Evolutionary conservation across 495 filamentous ascomycete species (phyloP).

Genomic region (Xylaria flabelliformis): DNA sequence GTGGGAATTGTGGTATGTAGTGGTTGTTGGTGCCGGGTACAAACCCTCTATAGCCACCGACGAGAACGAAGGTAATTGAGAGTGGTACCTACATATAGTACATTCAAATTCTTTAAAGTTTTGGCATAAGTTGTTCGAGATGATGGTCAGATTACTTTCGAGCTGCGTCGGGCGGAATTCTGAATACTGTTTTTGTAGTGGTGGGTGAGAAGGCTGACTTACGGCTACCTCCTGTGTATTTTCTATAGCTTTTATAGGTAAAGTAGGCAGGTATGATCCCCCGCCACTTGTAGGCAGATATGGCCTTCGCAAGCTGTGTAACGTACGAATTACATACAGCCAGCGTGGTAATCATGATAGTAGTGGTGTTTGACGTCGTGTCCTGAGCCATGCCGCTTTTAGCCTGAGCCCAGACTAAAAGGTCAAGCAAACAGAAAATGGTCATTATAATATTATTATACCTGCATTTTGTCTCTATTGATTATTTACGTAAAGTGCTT

Average conservation of each 20-base stretch:
- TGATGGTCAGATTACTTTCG: neutral
- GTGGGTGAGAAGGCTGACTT: neutral
- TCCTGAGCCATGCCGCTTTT: too few relatives aligned
- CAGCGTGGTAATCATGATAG: neutral
- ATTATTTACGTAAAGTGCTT: too few relatives aligned
- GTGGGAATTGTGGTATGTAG: neutral
- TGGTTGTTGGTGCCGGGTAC: neutral
- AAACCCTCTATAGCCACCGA: neutral
- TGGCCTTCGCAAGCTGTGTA: constrained; percentile 22
- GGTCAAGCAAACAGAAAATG: too few relatives aligned
- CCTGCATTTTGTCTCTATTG: too few relatives aligned
- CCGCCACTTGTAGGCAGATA: constrained; percentile 24
- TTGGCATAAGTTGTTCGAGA: neutral
- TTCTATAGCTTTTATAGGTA: neutral
- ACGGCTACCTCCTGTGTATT: neutral
- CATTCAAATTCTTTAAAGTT: neutral
- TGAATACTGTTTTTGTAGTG: neutral
- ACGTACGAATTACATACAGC: neutral
- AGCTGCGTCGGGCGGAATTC: neutral
- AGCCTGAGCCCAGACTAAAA: too few relatives aligned
- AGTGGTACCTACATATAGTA: neutral
- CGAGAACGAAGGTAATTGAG: neutral
- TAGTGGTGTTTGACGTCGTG: too few relatives aligned
- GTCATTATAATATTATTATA: too few relatives aligned
- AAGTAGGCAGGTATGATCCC: neutral